Evolutionary conservation across 73 alveolate species (phyloP), one percentile per base, ranked within the genome.

Genomic region (Tetrahymena borealis): DNA sequence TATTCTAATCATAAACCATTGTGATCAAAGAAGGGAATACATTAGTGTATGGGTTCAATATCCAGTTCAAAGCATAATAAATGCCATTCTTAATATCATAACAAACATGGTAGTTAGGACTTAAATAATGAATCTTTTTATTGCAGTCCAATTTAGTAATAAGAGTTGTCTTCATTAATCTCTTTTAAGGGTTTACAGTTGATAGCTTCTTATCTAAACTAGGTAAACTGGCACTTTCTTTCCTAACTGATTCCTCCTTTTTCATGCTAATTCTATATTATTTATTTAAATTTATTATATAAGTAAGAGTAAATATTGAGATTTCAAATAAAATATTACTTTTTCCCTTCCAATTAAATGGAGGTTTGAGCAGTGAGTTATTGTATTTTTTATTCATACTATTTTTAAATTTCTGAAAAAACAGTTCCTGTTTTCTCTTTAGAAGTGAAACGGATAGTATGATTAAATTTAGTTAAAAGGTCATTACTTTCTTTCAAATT

Each of bases 11-110:
- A 33, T 77, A 93, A 11, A 79, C 90, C 15, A 93, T 39, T 0
- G 95, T 93, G 12, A 93, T 92, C 24, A 93, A 90, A 1, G 95
- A 91, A 85, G 95, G 95, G n/a, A 93, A 93, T 79, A 60, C 38
- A 31, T 60, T 32, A 78, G 77, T 90, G 18, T 43, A 38, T 0
- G 91, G 40, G 36, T 90, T 93, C 90, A 91, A 85, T 38, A 39
- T 32, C 38, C 90, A 79, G 33, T 93, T 79, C 90, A 93, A 78
- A 13, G 40, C 90, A 40, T 93, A 93, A 41, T 79, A 93, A 12
- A 85, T 90, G 24, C 91, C 77, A 20, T 60, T 93, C 13, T 32
- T 39, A 5, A 38, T 79, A 41, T 93, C 95, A 40, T 93, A 93
- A 39, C 91, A 85, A 32, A 79, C 95, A 11, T 79, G 39, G 39